Evolutionary conservation across 202 grass and related monocot genomes (phyloP).

Genomic region (Schoenoplectus tabernaemontani): DNA sequence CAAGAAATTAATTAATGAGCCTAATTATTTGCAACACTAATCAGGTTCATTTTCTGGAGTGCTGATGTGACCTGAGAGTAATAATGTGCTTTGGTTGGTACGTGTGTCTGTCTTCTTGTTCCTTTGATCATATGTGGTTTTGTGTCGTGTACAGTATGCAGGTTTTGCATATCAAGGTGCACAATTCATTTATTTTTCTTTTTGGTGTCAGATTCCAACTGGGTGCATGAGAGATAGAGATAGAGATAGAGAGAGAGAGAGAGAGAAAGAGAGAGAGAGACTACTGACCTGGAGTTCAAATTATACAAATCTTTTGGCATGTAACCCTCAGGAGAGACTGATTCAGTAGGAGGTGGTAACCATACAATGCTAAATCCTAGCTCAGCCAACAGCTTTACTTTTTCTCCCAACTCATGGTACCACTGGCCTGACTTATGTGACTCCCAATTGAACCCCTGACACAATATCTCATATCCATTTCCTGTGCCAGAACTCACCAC

Average conservation of each 20-base stretch:
- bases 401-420: conserved; percentile 82
- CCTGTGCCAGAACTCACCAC: conserved; percentile 66
- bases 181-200: no score
- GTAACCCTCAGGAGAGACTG: conserved; percentile 98
- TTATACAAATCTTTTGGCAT: conserved; percentile 99
- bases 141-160: background rate
- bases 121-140: background rate
- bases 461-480: conserved; percentile 81
- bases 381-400: conserved; percentile 56
- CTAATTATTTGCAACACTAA: background rate
- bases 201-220: no score
- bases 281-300: conserved; percentile 73
- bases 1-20: no score
- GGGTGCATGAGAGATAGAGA: background rate
- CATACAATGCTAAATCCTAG: conserved; percentile 85
- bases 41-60: no score
- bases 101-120: background rate
- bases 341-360: conserved; percentile 94
- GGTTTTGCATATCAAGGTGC: no score
- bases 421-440: conserved; percentile 91
- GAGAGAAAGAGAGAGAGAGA: conserved; percentile 22
- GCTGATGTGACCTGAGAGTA: no score
- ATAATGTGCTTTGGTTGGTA: no score
- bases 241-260: no score
- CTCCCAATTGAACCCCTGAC: conserved; percentile 99